Evolutionary conservation across 2,329 filamentous ascomycete genomes (phyloP).

Genomic region (Penicillium sp.): DNA sequence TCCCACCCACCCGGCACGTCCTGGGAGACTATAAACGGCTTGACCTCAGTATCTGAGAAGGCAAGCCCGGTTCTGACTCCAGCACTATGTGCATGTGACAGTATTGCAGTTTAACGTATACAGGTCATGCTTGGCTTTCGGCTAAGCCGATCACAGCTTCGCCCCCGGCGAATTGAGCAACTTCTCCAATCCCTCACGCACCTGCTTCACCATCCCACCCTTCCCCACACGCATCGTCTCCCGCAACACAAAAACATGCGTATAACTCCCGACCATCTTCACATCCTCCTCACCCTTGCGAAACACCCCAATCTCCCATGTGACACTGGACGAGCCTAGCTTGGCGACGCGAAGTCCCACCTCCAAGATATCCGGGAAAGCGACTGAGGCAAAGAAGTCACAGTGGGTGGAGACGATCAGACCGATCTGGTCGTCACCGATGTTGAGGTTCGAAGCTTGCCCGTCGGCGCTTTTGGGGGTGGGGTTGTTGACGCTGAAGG

Average conservation of each 20-base stretch:
- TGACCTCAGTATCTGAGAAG: no score
- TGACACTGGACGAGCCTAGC: slow-evolving; percentile 82
- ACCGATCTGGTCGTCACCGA: slow-evolving; percentile 65
- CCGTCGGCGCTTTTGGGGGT: slow-evolving; percentile 12
- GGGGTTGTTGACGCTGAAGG: slow-evolving; percentile 56
- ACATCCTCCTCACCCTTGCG: slow-evolving; percentile 71
- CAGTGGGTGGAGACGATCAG: slow-evolving; percentile 84
- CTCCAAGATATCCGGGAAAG: slow-evolving; percentile 80
- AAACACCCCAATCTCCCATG: slow-evolving; percentile 88
- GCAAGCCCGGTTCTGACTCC: no score
- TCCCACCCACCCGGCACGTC: no score
- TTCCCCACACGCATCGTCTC: slow-evolving; percentile 67
- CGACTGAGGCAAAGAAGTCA: slow-evolving; percentile 79
- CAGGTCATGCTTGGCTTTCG: no score
- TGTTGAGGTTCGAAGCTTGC: slow-evolving; percentile 13
- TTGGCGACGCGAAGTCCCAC: slow-evolving; percentile 80
- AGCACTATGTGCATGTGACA: neutral
- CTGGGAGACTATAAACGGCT: no score
- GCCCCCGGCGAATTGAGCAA: slow-evolving; percentile 46
- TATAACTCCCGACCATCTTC: slow-evolving; percentile 81
- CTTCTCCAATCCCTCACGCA: slow-evolving; percentile 58
- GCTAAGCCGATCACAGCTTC: slow-evolving; percentile 27
- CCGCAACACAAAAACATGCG: slow-evolving; percentile 86
- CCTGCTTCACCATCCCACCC: slow-evolving; percentile 52
- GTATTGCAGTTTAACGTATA: neutral